These are phyloP conservation scores for Diphasiastrum complanatum DNA, from an alignment of 83 land plant genomes.

Conservation along the genomic window DNA sequence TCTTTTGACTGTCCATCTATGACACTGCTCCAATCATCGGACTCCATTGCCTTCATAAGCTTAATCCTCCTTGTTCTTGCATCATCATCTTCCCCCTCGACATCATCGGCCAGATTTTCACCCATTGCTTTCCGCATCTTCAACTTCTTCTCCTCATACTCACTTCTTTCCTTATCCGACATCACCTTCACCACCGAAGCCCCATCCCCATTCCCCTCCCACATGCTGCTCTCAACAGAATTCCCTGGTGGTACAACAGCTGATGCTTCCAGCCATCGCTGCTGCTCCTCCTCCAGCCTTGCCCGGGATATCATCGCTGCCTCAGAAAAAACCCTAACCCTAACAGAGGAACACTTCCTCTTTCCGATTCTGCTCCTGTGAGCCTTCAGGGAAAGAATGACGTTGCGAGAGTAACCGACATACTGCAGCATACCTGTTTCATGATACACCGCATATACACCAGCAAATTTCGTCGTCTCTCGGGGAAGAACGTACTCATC, in stretches of 20 bases:
- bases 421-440: conserved; percentile 20
- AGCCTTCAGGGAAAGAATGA: conserved; percentile 35
- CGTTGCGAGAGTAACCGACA: conserved; percentile 45
- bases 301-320: conserved; percentile 31
- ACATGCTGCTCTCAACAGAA: conserved; percentile 27
- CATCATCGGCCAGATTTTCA: conserved; percentile 45
- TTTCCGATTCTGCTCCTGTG: conserved; percentile 23
- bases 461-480: conserved; percentile 32
- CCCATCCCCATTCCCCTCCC: conserved; percentile 22
- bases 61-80: conserved; percentile 38
- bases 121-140: conserved; percentile 57
- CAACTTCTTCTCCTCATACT: conserved; percentile 49
- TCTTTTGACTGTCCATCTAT: conserved; percentile 45
- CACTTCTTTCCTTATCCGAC: conserved; percentile 37
- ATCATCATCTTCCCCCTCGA: conserved; percentile 45
- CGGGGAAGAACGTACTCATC: conserved; percentile 27
- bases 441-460: conserved; percentile 42
- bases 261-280: conserved; percentile 27
- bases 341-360: conserved; percentile 29
- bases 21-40: conserved; percentile 51
- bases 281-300: conserved; percentile 40
- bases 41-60: conserved; percentile 36
- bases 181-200: conserved; percentile 9
- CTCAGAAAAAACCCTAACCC: conserved; percentile 38
- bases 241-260: conserved; percentile 37